Base-by-base conservation (phyloP, 176 grass and related monocot species). In the Hsuehochloa calcarea region DNA sequence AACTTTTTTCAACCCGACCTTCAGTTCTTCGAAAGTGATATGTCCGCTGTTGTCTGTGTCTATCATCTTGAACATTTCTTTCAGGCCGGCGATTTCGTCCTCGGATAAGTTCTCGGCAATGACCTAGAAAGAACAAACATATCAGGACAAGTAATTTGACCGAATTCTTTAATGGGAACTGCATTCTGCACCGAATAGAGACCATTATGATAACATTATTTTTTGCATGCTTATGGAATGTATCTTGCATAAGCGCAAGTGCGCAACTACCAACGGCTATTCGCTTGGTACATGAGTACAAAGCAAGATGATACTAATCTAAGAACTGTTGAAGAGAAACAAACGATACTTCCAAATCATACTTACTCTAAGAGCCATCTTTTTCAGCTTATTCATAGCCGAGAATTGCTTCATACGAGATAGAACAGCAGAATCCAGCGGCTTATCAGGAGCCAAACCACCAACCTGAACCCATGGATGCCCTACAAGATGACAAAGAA, bases 21-120 rank as follows among this genome's bases (percentile, higher is more conserved):
- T 96, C 9, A 93, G 91, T 47, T 96, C 94, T 67, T 96, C 89
- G 68, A 83, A 96, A 40, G 94, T 96, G 94, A 96, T 93, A 7
- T 93, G 87, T 4, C 89, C 94, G 61, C 94, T 96, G 84, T 91
- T 93, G 66, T 96, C 94, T 1, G 91, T 45, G 86, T 96, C 94
- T 51, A 96, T 89, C 94, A 96, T 96, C 84, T 96, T 93, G 82
- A 96, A 96, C 94, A 96, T 96, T 66, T 96, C 91, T 82, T 89
- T 96, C 69, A 96, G 68, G 20, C 94, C 94, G 47, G 94, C 94
- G 3, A 96, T 96, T 72, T 96, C 94, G 77, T 96, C 94, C 67
- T 96, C 94, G 1, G 94, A 96, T 12, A 96, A 50, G 47, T 91
- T 92, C 84, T 96, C 89, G 0, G 94, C 94, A 49, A 96, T 96